Evolutionary conservation across 2,329 filamentous ascomycete species (phyloP), one percentile per base, ranked within the genome.

Genomic region (Paramyrothecium roridum): DNA sequence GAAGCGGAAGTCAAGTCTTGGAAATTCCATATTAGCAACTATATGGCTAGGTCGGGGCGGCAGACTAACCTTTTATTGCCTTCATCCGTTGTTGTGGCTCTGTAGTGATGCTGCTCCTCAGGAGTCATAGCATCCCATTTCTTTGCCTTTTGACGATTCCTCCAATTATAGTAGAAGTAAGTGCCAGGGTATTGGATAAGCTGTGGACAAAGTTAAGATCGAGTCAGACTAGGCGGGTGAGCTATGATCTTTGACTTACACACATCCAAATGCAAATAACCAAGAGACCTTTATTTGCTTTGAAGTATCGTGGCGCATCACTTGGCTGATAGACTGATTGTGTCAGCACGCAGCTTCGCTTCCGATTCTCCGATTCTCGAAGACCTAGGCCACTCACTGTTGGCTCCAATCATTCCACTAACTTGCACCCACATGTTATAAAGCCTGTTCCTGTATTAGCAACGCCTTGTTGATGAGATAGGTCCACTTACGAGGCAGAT

Each of bases 401-500:
- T 72, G 16, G 70, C 69, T 21, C 69, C 69, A 22, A 73, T 71
- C 65, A 74, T 74, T 23, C 68, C 71, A 20, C 70, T 72, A 19
- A 70, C 69, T 60, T 73, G 70, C 50, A 73, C 70, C 55, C 61
- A 71, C 70, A 74, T 74, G 57, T 85, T 86, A 60, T 85, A 85
- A 2, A 83, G 67, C 2, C 78, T 82, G 8, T 73, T 72, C 3
- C n/a, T 4, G 0, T 73, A 37, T 54, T 45, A 50, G 47, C 40
- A 50, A 3, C 17, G 22, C 4, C 10, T 12, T 3, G 23, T 13
- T 2, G 19, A 30, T 13, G 7, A 16, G 3, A 33, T 7, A 16
- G 7, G 16, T 52, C 22, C 2, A 57, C 70, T 57, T 57, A 72
- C 71, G 67, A 66, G 8, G 69, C 69, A 54, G 70, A 72, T 19